Evolutionary conservation across 177 flowering plant species (phyloP).

Genomic region (Vitis hybrid): DNA sequence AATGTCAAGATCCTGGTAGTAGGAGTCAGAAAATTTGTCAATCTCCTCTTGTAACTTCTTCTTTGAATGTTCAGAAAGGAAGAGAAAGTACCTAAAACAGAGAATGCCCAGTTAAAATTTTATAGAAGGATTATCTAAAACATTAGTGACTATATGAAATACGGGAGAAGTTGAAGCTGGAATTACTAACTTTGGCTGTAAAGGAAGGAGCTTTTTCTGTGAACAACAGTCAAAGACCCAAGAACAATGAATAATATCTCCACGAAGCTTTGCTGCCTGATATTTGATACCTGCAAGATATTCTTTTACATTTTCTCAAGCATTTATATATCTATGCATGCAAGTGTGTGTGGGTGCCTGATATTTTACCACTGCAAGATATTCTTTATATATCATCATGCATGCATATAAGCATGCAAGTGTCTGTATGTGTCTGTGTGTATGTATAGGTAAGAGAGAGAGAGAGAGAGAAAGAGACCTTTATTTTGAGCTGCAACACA

Average conservation of each 20-base stretch:
- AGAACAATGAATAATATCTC: constrained; percentile 83
- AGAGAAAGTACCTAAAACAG: constrained; percentile 66
- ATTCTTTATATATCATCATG: not conserved
- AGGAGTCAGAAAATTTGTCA: constrained; percentile 82
- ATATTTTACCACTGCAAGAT: constrained; percentile 71
- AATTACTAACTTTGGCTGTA: constrained; percentile 74
- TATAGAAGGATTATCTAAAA: not conserved
- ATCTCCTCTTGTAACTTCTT: constrained; percentile 67
- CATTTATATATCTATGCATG: no score
- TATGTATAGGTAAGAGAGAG: constrained; percentile 9
- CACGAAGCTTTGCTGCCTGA: constrained; percentile 83
- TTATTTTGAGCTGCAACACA: constrained; percentile 88
- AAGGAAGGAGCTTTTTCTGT: constrained; percentile 66
- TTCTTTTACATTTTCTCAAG: not conserved
- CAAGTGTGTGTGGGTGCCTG: constrained; percentile 54
- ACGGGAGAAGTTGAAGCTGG: not conserved
- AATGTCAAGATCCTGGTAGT: constrained; percentile 69
- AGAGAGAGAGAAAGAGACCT: constrained; percentile 45
- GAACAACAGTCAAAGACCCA: constrained; percentile 89
- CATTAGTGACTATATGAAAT: not conserved
- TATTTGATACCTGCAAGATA: constrained; percentile 70
- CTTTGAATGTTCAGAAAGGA: constrained; percentile 65
- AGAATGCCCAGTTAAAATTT: not conserved
- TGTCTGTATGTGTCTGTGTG: not conserved
- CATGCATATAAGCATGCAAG: not conserved